phyloP scores from a whole-genome alignment of 345 rosid genomes.

The Gossypium thurberi region DNA sequence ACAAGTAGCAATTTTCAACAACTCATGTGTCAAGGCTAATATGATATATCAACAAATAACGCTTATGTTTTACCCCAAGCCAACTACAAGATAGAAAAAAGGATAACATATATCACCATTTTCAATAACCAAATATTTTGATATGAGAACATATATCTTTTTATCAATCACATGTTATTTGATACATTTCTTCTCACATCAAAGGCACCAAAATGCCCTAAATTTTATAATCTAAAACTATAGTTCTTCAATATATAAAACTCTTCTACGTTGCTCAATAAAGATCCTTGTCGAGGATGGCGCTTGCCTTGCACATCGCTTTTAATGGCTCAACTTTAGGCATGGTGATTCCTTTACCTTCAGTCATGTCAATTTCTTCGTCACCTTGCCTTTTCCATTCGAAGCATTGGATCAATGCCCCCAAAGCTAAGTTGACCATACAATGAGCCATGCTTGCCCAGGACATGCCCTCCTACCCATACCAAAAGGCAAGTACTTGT shows the following conservation, averaged over 20 bases:
- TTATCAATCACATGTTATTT: too few species aligned
- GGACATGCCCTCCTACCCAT: conserved; percentile 49
- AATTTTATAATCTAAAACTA: too few species aligned
- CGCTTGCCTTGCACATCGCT: conserved; percentile 37
- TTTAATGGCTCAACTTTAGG: conserved; percentile 34
- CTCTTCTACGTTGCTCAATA: neutral
- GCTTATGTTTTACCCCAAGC: too few species aligned
- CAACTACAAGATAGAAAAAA: too few species aligned
- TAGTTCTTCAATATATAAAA: neutral
- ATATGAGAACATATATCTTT: too few species aligned
- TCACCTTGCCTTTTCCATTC: conserved; percentile 40
- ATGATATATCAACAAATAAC: too few species aligned
- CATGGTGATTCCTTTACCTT: conserved; percentile 31
- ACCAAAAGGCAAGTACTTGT: conserved; percentile 38
- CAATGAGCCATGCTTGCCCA: conserved; percentile 32
- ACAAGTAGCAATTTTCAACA: too few species aligned
- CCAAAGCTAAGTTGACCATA: conserved; percentile 28
- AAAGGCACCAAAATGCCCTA: too few species aligned
- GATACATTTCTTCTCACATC: too few species aligned
- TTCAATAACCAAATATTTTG: too few species aligned
- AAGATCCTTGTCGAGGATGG: neutral
- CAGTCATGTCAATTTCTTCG: conserved; percentile 31
- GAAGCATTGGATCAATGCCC: conserved; percentile 42
- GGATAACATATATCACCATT: too few species aligned
- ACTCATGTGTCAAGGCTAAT: too few species aligned